Percentiles rank a stretch among this genome's conserved stretches.
Evolutionary conservation across 176 grass and related monocot species (phyloP).

Genomic region (Musa troglodytarum): DNA sequence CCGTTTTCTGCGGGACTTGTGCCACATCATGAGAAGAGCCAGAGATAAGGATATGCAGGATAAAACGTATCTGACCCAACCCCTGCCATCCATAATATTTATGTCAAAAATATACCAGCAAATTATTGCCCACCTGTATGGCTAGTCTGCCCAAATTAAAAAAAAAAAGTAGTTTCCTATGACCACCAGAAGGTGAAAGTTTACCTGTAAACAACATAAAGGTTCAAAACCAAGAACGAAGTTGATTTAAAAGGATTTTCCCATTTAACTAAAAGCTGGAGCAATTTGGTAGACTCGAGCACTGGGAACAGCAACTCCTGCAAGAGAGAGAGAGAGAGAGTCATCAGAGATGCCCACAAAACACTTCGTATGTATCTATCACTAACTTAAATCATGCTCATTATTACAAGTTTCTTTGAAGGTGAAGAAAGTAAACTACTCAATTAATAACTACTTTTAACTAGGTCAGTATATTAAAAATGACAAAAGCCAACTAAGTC

Average conservation of each 20-base stretch:
- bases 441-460: too few relatives aligned
- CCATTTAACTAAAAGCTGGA: constrained; percentile 59
- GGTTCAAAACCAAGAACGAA: constrained; percentile 55
- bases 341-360: too few relatives aligned
- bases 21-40: constrained; percentile 50
- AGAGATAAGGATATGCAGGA: constrained; percentile 39
- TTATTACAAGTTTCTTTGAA: too few relatives aligned
- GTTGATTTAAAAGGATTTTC: constrained; percentile 63
- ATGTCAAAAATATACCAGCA: not conserved
- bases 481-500: too few relatives aligned
- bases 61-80: constrained; percentile 31
- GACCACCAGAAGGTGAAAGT: not conserved
- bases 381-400: too few relatives aligned
- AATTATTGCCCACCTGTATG: not conserved
- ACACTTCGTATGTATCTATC: too few relatives aligned
- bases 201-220: constrained; percentile 65
- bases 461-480: too few relatives aligned
- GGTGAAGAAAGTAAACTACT: too few relatives aligned
- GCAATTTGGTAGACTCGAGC: constrained; percentile 39
- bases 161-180: too few relatives aligned
- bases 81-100: constrained; percentile 34
- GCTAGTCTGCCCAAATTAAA: not conserved
- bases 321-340: not conserved
- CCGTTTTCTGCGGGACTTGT: constrained; percentile 38
- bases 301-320: constrained; percentile 69